A percentile compares a stretch with the other conserved stretches of the same genome.
phyloP scores from a whole-genome alignment of 2,329 filamentous ascomycete genomes.

The Fusarium mundagurra region DNA sequence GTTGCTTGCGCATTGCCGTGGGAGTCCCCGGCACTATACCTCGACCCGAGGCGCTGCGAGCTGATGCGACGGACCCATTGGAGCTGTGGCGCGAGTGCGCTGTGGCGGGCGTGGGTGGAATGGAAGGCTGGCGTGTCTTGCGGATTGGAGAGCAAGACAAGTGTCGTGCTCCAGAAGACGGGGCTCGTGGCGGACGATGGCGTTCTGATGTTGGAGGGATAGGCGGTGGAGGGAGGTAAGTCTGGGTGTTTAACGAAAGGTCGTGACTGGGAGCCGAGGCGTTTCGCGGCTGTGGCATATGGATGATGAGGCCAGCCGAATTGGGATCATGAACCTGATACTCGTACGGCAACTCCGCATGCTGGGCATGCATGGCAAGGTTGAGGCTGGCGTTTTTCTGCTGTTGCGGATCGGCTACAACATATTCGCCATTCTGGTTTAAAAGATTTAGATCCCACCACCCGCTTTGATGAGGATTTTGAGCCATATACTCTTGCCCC shows the following conservation, averaged over 20 bases:
- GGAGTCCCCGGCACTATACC: constrained; percentile 52
- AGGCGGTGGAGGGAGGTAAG: constrained; percentile 49
- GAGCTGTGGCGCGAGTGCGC: constrained; percentile 53
- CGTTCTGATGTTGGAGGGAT: constrained; percentile 48
- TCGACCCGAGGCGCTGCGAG: constrained; percentile 50
- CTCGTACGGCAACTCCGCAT: constrained; percentile 54
- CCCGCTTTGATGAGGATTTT: constrained; percentile 39
- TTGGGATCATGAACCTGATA: constrained; percentile 48
- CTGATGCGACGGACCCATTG: constrained; percentile 49
- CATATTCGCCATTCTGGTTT: constrained; percentile 42
- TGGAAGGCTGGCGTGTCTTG: constrained; percentile 54
- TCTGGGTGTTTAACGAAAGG: constrained; percentile 47
- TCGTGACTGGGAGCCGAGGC: constrained; percentile 51
- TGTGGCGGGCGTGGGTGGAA: constrained; percentile 53
- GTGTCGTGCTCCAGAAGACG: constrained; percentile 64
- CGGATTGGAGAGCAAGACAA: constrained; percentile 53
- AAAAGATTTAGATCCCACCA: constrained; percentile 48
- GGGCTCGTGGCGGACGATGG: constrained; percentile 61
- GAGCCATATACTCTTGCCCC: constrained; percentile 44
- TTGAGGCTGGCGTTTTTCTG: constrained; percentile 52
- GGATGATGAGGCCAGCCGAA: constrained; percentile 60
- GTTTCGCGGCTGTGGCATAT: constrained; percentile 60
- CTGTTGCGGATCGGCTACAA: constrained; percentile 42
- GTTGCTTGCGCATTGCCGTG: constrained; percentile 52
- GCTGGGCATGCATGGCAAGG: constrained; percentile 53